Evolutionary conservation across 495 filamentous ascomycete genomes (phyloP), one percentile per base, ranked within the genome.

Genomic region (Geopyxis carbonaria): DNA sequence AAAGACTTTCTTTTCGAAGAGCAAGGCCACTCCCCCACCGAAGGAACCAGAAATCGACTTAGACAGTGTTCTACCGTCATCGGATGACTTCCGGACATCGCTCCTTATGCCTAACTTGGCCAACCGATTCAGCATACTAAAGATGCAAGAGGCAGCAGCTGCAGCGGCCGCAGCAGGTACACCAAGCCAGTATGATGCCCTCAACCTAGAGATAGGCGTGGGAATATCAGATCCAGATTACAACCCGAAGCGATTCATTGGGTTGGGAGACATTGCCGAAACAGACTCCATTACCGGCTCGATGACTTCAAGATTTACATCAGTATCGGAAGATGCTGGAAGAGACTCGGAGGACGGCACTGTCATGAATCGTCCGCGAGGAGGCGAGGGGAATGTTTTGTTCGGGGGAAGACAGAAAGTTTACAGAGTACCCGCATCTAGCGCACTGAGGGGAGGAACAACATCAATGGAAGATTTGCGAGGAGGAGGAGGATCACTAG

Each of bases 351-450:
- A 89, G 44, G 63, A 68, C 30, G 76, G 69, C 0, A 81, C 82
- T 52, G 69, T 94, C 10, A 86, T 95, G 77, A 78, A 66, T 53
- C 68, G 89, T 27, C 62, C 72, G n/a, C 76, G 85, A 48, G 81
- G 81, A 7, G 75, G 70, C 1, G 89, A 95, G 59, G 83, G 86
- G 14, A 97, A 95, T 60, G 80, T 82, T 48, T 56, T 97, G 44
- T 97, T 97, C 62, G 89, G 89, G 38, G 89, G 91, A 7, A 73
- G 89, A 21, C 89, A 97, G 53, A 97, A 95, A 59, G 73, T 95
- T 16, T 95, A 89, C 60, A 89, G 84, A 48, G 83, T 97, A 34
- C 70, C 83, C 0, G 67, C 66, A 38, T 40, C 42, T 14, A 71
- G 66, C 25, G 61, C 57, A 16, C 56, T 58, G 22, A 59, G 55